Conservation (phyloP, 2,329 filamentous ascomycete species). For the Diplodia sapinea region DNA sequence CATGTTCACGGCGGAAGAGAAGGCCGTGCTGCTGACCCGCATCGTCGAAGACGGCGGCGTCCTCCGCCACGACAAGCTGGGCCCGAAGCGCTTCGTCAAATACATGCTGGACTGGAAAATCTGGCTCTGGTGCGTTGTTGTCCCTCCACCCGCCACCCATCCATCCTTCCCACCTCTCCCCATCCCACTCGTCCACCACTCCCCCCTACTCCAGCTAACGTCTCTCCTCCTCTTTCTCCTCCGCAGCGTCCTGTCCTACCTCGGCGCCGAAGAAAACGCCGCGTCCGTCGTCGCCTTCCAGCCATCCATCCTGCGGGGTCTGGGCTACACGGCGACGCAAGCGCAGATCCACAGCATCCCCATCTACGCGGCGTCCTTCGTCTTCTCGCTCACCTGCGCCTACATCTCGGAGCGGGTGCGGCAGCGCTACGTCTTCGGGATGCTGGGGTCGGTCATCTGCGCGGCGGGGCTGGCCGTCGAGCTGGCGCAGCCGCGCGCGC, state of each 20-base stretch:
- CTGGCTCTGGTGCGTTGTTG: conserved; percentile 33
- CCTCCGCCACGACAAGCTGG: conserved; percentile 15
- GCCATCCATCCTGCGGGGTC: conserved; percentile 50
- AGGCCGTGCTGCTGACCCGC: conserved; percentile 52
- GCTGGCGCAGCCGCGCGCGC: conserved; percentile 12
- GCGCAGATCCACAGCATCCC: conserved; percentile 50
- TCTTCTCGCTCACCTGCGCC: conserved; percentile 51
- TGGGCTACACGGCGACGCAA: conserved; percentile 50
- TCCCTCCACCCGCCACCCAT: not conserved
- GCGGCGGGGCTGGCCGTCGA: conserved; percentile 50
- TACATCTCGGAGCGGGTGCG: conserved; percentile 58
- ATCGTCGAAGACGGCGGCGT: conserved; percentile 38
- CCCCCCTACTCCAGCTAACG: not conserved
- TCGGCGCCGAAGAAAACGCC: conserved; percentile 42
- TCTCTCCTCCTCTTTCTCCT: no score
- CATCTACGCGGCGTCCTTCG: conserved; percentile 48
- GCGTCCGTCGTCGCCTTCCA: conserved; percentile 47
- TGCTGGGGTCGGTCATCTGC: conserved; percentile 57
- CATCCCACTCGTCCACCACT: not conserved
- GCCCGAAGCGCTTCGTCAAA: conserved; percentile 36
- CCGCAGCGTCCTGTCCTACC: conserved; percentile 39
- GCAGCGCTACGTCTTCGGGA: conserved; percentile 61
- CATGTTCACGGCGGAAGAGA: conserved; percentile 54
- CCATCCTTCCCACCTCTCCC: not conserved
- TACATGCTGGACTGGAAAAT: conserved; percentile 21